phyloP scores from a whole-genome alignment of 495 filamentous ascomycete species.

The Xylaria venustula region DNA sequence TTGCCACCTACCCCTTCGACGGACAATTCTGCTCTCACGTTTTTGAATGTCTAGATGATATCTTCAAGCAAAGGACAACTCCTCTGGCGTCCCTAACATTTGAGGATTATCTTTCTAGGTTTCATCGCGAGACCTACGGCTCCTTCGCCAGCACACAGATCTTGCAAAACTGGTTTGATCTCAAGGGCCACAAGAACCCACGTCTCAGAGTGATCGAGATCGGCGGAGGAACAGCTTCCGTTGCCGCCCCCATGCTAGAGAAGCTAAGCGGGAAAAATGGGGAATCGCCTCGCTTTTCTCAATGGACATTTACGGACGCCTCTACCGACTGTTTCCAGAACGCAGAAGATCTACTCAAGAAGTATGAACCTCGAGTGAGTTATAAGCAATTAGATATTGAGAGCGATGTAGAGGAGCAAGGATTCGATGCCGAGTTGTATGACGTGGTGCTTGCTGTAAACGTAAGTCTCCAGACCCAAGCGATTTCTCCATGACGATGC shows the following conservation, averaged over 20 bases:
- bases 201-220: constrained; percentile 37
- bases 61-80: too few species aligned
- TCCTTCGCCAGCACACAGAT: background rate
- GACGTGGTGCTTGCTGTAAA: constrained; percentile 16
- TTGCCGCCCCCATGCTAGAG: constrained; percentile 16
- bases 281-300: background rate
- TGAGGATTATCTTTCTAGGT: too few species aligned
- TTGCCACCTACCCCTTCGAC: too few species aligned
- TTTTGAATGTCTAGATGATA: too few species aligned
- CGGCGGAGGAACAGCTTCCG: constrained; percentile 34
- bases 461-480: background rate
- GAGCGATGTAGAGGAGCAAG: constrained; percentile 28
- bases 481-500: background rate
- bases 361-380: background rate
- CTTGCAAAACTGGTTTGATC: constrained; percentile 13
- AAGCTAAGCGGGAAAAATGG: background rate
- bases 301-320: constrained; percentile 46
- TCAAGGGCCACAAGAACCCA: constrained; percentile 29
- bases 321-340: constrained; percentile 43
- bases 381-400: constrained; percentile 37
- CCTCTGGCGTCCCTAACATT: too few species aligned
- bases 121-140: too few species aligned
- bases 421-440: constrained; percentile 14
- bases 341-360: constrained; percentile 19
- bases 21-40: too few species aligned